Evolutionary conservation across 441 rosid genomes (phyloP).

Genomic region (Gossypium lobatum): DNA sequence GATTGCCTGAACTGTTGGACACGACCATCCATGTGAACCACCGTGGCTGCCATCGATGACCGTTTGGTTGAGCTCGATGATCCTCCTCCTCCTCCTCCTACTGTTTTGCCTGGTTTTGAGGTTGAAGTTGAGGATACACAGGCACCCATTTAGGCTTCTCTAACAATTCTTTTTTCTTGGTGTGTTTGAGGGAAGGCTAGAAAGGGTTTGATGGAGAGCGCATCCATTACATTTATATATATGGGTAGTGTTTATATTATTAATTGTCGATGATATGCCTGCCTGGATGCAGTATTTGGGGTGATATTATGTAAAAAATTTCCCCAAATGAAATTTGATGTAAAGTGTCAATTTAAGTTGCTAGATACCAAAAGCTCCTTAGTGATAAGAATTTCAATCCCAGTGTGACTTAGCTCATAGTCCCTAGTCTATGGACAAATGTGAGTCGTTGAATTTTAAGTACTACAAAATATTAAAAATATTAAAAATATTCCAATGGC

Average conservation of each 20-base stretch:
- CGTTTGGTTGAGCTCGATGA: background rate
- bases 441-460: too few species aligned
- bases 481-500: too few species aligned
- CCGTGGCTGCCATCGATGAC: conserved; percentile 12
- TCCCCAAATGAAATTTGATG: background rate
- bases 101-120: background rate
- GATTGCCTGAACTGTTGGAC: conserved; percentile 29
- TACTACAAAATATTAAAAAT: too few species aligned
- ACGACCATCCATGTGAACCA: conserved; percentile 25
- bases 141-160: conserved; percentile 15
- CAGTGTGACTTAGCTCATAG: too few species aligned
- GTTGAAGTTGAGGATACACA: conserved; percentile 20
- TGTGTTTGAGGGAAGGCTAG: background rate
- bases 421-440: too few species aligned
- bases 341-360: background rate
- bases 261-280: background rate
- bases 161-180: background rate
- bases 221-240: background rate
- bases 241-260: background rate
- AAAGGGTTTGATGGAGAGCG: background rate
- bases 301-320: background rate
- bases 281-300: background rate
- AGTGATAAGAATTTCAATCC: too few species aligned
- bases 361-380: too few species aligned
- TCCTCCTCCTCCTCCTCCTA: conserved; percentile 7